Base-by-base conservation (phyloP, 176 grass and related monocot species). In the Ananas comosus region DNA sequence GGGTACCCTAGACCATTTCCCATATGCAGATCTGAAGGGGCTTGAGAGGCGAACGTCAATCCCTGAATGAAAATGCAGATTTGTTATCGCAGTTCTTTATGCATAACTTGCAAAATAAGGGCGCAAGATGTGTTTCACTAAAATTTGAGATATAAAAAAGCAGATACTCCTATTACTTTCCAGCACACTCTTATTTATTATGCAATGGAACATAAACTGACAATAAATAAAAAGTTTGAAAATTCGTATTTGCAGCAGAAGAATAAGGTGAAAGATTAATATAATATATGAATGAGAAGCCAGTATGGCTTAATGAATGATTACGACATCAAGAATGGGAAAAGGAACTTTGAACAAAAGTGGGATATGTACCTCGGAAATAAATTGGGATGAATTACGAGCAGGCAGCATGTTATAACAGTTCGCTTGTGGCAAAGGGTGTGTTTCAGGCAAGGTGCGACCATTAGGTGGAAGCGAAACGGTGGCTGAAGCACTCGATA, bases 11-110 rank as follows among this genome's bases (percentile, higher is more conserved):
- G 71, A 70, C 72, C 82, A 64, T 63, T 82, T 52, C 72, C 65
- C 54, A 70, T 66, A 65, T 76, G 64, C 19, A 79, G 78, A 52
- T 87, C 79, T 76, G 70, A 64, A 18, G 71, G 68, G 25, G 74
- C 67, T 79, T 14, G 83, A 85, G 80, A 65, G 53, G 67, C 69
- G 12, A 72, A 77, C 2, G 17, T 16, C 21, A 61, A 61, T 22
- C 56, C 56, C 56, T 61, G 21, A 16, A 61, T 10, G 7, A 9
- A 61, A 22, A 61, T 19, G 7, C n/a, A 18, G 7, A 18, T 59
- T 18, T 61, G 1, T 61, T 61, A 61, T 10, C 56, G 16, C 13
- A 61, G 13, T 61, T 19, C 21, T 17, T 61, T 61, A 18, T 61
- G 10, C 1, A 13, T 61, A 61, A 22, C 56, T n/a, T 61, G 16